These are phyloP conservation scores for Cyclostephanos invisitatus DNA, from an alignment of 108 stramenopile genomes.

Conservation along the genomic window DNA sequence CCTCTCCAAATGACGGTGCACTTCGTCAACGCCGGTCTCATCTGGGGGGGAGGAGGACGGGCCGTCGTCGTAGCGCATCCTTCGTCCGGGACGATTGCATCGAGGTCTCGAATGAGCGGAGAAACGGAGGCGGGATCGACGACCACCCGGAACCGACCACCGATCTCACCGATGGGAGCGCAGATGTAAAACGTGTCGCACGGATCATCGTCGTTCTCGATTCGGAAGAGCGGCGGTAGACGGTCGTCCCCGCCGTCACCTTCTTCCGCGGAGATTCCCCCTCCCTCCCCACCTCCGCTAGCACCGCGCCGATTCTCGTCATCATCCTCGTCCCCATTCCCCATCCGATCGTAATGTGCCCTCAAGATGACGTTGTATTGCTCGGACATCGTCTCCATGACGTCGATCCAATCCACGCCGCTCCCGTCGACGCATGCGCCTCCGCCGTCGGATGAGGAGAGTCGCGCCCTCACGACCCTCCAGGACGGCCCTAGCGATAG, in stretches of 20 bases:
- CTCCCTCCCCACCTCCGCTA: no score
- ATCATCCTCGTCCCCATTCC: conserved; percentile 8
- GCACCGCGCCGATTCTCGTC: background rate
- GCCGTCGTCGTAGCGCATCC: background rate
- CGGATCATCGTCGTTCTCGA: conserved; percentile 21
- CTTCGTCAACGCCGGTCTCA: conserved; percentile 73
- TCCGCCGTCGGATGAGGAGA: background rate
- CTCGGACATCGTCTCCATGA: conserved; percentile 38
- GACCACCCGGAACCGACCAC: conserved; percentile 41
- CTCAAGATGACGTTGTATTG: conserved; percentile 42
- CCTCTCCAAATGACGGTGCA: conserved; percentile 64
- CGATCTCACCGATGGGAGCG: conserved; percentile 60
- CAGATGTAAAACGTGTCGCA: conserved; percentile 57
- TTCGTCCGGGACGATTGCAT: background rate
- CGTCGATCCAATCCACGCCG: conserved; percentile 24
- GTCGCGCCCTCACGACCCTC: conserved; percentile 36
- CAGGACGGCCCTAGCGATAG: conserved; percentile 40
- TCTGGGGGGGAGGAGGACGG: conserved; percentile 30
- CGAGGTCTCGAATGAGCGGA: background rate
- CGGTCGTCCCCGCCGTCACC: conserved; percentile 40
- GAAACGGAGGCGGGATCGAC: conserved; percentile 34
- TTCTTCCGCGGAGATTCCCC: background rate
- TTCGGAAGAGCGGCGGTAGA: conserved; percentile 41
- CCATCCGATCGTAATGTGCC: conserved; percentile 9
- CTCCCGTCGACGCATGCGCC: background rate